These are phyloP conservation scores for Salix koriyanagi DNA, from an alignment of 345 rosid species.

Conservation along the genomic window DNA sequence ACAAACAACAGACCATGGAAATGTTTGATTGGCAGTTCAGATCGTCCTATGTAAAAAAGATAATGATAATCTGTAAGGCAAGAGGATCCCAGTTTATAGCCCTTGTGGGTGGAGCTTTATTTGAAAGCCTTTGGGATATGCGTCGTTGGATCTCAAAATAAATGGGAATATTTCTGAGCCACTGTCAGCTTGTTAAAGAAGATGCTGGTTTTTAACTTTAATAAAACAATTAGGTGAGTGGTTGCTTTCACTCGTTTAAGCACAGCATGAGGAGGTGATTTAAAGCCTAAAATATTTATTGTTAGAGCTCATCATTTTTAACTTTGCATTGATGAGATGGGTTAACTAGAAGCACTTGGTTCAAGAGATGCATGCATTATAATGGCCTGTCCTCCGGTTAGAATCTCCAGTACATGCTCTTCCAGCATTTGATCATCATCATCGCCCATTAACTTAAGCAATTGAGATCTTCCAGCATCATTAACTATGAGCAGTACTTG, in stretches of 20 bases:
- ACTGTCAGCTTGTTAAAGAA: neutral
- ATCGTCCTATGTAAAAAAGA: neutral
- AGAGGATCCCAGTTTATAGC: neutral
- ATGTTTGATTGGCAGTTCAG: neutral
- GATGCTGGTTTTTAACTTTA: neutral
- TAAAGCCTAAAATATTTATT: neutral
- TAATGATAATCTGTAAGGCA: neutral
- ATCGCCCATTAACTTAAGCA: constrained; percentile 1
- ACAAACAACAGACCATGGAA: neutral
- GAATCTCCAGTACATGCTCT: neutral
- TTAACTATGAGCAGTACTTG: neutral
- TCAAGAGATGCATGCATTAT: constrained; percentile 11
- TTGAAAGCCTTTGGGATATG: too few relatives aligned
- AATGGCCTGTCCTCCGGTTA: neutral
- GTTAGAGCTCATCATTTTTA: constrained; percentile 2
- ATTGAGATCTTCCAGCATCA: constrained; percentile 13
- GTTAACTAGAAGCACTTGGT: constrained; percentile 14
- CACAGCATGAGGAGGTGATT: too few relatives aligned
- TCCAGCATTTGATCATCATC: neutral
- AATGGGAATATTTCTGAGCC: neutral
- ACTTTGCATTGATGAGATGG: constrained; percentile 14
- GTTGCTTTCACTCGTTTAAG: neutral
- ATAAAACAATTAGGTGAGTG: neutral
- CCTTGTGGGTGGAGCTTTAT: neutral
- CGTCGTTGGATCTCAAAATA: too few relatives aligned